Percentiles rank a stretch among this genome's conserved stretches.
These are phyloP conservation scores for Stylonectria norvegica DNA, from an alignment of 2,329 filamentous ascomycete species.

Conservation along the genomic window DNA sequence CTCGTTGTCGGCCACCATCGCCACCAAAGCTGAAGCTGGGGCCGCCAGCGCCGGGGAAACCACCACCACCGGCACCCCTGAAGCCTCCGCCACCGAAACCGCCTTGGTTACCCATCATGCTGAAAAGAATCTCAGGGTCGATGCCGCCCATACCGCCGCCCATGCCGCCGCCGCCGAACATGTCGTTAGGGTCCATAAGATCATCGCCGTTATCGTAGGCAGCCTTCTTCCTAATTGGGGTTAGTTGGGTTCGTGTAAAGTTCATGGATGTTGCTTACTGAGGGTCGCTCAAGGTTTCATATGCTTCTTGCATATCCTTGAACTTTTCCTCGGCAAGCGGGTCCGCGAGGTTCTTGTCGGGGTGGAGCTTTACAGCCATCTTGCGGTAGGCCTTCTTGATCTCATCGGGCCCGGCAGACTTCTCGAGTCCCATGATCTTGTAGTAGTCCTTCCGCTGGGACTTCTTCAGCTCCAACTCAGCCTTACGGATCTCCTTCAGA, in stretches of 20 bases:
- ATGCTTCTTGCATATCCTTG: constrained; percentile 97
- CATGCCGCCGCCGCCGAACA: constrained; percentile 71
- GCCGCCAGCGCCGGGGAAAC: constrained; percentile 51
- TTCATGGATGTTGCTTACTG: constrained; percentile 62
- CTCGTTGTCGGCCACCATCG: constrained; percentile 36
- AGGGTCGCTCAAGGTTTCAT: constrained; percentile 91
- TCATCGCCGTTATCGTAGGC: constrained; percentile 92
- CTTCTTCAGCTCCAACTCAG: constrained; percentile 97
- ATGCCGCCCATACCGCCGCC: constrained; percentile 64
- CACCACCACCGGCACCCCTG: constrained; percentile 48
- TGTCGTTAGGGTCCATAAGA: constrained; percentile 80
- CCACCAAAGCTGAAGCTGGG: constrained; percentile 53
- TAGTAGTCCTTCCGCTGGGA: constrained; percentile 97
- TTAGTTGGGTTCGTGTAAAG: constrained; percentile 32
- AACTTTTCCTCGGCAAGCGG: constrained; percentile 82
- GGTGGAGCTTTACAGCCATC: constrained; percentile 89
- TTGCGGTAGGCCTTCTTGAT: constrained; percentile 98
- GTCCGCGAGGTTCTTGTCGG: constrained; percentile 94
- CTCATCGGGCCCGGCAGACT: constrained; percentile 76
- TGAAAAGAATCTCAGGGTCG: constrained; percentile 75
- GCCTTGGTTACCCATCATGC: constrained; percentile 72
- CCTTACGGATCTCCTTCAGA: constrained; percentile 79
- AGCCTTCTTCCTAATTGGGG: constrained; percentile 66
- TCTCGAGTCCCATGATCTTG: constrained; percentile 87
- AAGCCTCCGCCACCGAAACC: constrained; percentile 54